These are phyloP conservation scores for Paraconiothyrium sp. DNA, from an alignment of 2,329 filamentous ascomycete species.

Conservation along the genomic window DNA sequence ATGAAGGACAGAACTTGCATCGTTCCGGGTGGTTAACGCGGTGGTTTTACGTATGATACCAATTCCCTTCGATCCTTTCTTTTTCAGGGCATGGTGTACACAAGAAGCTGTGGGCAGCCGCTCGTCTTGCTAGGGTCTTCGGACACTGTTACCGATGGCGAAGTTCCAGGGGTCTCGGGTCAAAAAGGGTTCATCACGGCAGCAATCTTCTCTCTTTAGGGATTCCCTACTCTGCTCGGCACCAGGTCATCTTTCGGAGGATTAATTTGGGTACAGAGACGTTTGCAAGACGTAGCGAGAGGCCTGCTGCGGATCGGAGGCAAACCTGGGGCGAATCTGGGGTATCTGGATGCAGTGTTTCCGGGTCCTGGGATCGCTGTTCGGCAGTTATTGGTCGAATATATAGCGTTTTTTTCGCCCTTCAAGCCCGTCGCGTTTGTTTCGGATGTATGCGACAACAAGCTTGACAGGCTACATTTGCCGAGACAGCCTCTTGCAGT, in stretches of 20 bases:
- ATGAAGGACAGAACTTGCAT: conserved; percentile 51
- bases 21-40: conserved; percentile 43
- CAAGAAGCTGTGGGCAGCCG: conserved; percentile 39
- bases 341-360: conserved; percentile 29
- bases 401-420: conserved; percentile 25
- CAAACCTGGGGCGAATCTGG: conserved; percentile 31
- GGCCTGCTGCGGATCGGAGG: conserved; percentile 30
- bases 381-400: conserved; percentile 32
- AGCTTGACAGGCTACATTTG: conserved; percentile 35
- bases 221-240: conserved; percentile 23
- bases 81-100: conserved; percentile 40
- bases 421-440: conserved; percentile 29
- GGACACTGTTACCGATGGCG: conserved; percentile 36
- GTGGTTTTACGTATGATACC: conserved; percentile 49
- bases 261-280: conserved; percentile 23
- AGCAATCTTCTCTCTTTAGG: conserved; percentile 19
- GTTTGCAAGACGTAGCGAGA: conserved; percentile 34
- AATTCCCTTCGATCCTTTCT: conserved; percentile 34
- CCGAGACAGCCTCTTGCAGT: conserved; percentile 31
- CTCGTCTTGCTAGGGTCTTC: conserved; percentile 39
- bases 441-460: conserved; percentile 39
- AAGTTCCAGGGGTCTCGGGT: conserved; percentile 33
- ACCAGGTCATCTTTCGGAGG: conserved; percentile 21
- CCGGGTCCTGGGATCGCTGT: conserved; percentile 24
- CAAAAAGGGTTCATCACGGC: conserved; percentile 30